Evolutionary conservation across 768 basidiomycete species (phyloP), one percentile per base, ranked within the genome.

Genomic region (Suillus decipiens): DNA sequence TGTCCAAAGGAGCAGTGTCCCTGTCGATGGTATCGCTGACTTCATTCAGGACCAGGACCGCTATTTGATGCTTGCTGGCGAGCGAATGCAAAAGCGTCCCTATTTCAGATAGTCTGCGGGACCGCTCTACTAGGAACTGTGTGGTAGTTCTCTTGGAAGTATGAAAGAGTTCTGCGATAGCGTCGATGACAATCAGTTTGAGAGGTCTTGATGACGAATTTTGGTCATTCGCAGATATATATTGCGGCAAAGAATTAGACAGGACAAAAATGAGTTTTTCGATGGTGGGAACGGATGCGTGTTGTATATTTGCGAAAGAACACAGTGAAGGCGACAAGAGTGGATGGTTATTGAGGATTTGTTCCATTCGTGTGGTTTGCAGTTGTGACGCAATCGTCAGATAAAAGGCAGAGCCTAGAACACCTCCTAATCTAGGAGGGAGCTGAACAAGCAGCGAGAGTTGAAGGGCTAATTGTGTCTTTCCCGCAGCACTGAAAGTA

Each of bases 381-480:
- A 96, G 83, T 19, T 75, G 81, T 5, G 88, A 82, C 3, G 88
- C 88, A 34, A 92, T 88, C 15, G 89, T 90, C 65, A 96, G 76
- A 75, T 92, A 95, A 71, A 91, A 92, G 1, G 88, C 78, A 1
- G 89, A 86, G 39, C 90, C 92, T 11, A 71, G 78, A 34, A 89
- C 73, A 24, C 89, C 92, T 10, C 86, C 86, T 5, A 80, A 75
- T 50, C 73, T 70, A 53, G 24, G 69, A 28, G 91, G 86, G 0
- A 92, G 80, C 72, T 98, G 96, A 1, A 92, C 89, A 24, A 84
- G 80, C 36, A 96, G 78, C 4, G 93, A 86, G 22, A 94, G 82
- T 67, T 96, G 95, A 15, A 99, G 80, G 4, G 90, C 92, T 5
- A 99, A 76, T 69, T 99, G 95, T 1, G 95, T 95, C 78, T 99